Percentiles rank a stretch among this genome's conserved stretches.
phyloP scores from a whole-genome alignment of 805 yeast species.

The Wickerhamomyces kurtzmanii region DNA sequence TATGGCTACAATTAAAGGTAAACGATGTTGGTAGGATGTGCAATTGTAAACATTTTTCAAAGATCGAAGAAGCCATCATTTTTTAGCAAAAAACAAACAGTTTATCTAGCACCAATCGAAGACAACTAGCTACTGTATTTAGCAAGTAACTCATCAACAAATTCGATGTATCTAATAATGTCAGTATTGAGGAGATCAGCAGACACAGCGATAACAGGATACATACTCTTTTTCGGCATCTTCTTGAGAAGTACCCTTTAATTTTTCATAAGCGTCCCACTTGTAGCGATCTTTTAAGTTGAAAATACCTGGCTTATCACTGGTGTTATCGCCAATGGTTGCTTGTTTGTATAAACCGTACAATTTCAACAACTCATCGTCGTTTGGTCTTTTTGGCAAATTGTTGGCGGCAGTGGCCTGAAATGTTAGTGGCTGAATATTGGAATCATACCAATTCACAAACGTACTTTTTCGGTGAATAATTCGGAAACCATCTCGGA shows the following conservation, averaged over 20 bases:
- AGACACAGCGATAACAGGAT: neutral
- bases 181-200: neutral
- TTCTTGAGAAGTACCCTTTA: constrained; percentile 77
- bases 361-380: constrained; percentile 77
- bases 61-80: too few species aligned
- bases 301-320: constrained; percentile 83
- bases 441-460: neutral
- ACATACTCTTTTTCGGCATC: constrained; percentile 75
- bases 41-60: too few species aligned
- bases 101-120: too few species aligned
- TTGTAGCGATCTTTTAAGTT: constrained; percentile 93
- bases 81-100: too few species aligned
- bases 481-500: constrained; percentile 1
- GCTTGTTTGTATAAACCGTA: constrained; percentile 97
- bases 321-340: constrained; percentile 87
- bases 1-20: too few species aligned
- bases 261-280: constrained; percentile 94
- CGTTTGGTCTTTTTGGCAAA: constrained; percentile 68
- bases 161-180: constrained; percentile 38
- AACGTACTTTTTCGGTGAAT: constrained; percentile 2
- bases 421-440: too few species aligned
- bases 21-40: too few species aligned
- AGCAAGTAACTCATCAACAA: constrained; percentile 54
- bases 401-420: constrained; percentile 79
- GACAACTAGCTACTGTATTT: too few species aligned